Evolutionary conservation across 139 green algal species (phyloP).

Genomic region (Zygnema cylindricum): DNA sequence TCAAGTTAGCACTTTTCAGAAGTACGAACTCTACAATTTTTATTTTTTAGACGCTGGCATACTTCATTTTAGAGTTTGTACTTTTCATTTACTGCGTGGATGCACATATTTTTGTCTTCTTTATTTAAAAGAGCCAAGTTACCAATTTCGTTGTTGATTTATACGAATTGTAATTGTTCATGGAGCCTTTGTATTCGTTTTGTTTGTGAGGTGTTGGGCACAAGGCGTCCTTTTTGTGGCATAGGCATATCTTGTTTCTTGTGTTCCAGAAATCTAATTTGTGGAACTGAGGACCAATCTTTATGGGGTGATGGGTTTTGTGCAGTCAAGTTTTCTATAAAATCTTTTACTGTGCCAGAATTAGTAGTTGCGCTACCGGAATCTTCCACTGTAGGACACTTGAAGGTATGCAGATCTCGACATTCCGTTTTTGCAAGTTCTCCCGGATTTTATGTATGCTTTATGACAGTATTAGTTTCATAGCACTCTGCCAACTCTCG

Average conservation of each 20-base stretch:
- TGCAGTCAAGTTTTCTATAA: conserved; percentile 46
- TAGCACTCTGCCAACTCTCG: no score
- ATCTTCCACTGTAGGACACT: neutral
- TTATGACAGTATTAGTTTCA: no score
- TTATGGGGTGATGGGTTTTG: neutral
- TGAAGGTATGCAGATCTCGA: no score
- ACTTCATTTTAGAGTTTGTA: no score
- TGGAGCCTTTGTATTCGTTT: neutral
- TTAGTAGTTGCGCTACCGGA: conserved; percentile 19
- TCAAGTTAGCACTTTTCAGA: no score
- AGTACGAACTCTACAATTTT: no score
- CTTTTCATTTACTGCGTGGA: no score
- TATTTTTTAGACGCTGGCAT: no score
- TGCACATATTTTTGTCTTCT: no score
- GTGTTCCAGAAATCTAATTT: neutral
- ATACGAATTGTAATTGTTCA: neutral
- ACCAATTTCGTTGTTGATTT: neutral
- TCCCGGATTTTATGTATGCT: no score
- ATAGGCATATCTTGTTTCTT: neutral
- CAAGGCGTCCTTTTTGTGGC: neutral
- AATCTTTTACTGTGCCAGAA: conserved; percentile 33
- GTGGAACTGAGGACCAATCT: no score
- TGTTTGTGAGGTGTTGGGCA: neutral
- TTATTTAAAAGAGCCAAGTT: neutral
- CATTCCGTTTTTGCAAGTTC: no score